Base-by-base conservation (phyloP, 768 basidiomycete species). In the Mrakia gelida region DNA sequence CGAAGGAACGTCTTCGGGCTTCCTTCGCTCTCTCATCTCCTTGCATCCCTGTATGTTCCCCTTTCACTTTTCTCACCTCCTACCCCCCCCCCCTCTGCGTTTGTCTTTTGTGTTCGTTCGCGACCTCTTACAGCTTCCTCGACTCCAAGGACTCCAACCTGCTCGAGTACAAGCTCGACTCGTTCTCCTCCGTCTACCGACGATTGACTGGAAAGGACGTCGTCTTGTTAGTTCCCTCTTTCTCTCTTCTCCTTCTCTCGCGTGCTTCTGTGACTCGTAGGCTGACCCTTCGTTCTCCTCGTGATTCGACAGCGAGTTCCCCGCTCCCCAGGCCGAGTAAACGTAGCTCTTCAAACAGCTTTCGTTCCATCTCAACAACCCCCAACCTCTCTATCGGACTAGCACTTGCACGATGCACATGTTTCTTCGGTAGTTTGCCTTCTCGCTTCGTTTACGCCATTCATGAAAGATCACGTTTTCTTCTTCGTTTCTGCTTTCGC, bases 131-230 rank as follows among this genome's bases (percentile, higher is more conserved):
- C 38, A 74, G 73, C 67, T 92, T 95, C 88, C 92, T 99, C 81
- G 97, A 99, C 88, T 88, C 94, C 81, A 98, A 98, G 86, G 97
- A 99, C 84, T 90, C 94, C 76, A 98, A 95, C 85, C 92, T 94
- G 83, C 89, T 98, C 84, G 97, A 98, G 89, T 98, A 99, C 92
- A 99, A 99, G 90, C 89, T 98, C 82, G 97, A 99, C 87, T 96
- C 95, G 80, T 99, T 98, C 88, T 92, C 95, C 71, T 95, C 94
- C 41, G 54, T 70, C 54, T 79, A 79, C 77, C 63, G 73, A 68
- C 59, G 61, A 52, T 43, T 79, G 45, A 79, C 77, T 63, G 77
- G 77, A 62, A 79, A 79, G 77, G 77, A 79, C 65, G 77, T 79
- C 63, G 61, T 67, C 73, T 79, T 79, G 45, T 49, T 26, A 56